These are phyloP conservation scores for Thozetella sp. DNA, from an alignment of 495 filamentous ascomycete genomes.

Conservation along the genomic window DNA sequence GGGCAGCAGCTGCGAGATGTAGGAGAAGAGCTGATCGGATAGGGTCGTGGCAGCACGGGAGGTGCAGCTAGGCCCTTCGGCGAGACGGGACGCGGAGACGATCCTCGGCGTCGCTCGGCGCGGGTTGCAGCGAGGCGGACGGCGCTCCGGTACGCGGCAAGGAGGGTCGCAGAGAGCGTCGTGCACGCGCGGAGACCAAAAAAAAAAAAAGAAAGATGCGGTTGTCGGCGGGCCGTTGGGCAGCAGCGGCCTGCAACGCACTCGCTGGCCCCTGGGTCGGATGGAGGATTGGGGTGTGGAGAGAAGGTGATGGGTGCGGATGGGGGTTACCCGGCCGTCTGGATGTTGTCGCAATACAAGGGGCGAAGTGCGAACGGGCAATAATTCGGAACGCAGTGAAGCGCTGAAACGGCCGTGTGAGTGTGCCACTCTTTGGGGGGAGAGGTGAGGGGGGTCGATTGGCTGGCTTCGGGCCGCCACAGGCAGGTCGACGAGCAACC, in stretches of 20 bases:
- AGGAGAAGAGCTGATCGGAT: slow-evolving; percentile 10
- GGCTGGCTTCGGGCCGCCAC: no score
- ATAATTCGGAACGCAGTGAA: not conserved
- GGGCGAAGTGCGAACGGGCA: not conserved
- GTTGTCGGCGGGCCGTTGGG: slow-evolving; percentile 1
- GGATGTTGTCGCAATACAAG: not conserved
- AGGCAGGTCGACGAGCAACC: no score
- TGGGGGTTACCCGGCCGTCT: not conserved
- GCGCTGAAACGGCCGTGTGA: no score
- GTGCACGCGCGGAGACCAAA: not conserved
- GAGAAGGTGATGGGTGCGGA: not conserved
- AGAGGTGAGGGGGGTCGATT: no score
- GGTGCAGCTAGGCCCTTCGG: not conserved
- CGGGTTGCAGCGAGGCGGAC: not conserved
- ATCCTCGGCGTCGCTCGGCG: not conserved
- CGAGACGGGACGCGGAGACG: not conserved
- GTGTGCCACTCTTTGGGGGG: no score
- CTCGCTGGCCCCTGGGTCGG: not conserved
- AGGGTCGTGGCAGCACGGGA: slow-evolving; percentile 21
- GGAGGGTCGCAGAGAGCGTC: not conserved
- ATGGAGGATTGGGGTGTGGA: no score
- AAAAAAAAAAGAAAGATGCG: not conserved
- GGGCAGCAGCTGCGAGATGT: slow-evolving; percentile 18
- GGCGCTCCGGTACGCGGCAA: no score
- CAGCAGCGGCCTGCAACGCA: not conserved